Conservation (phyloP, 2,329 filamentous ascomycete species). For the Elsinoe perseae region DNA sequence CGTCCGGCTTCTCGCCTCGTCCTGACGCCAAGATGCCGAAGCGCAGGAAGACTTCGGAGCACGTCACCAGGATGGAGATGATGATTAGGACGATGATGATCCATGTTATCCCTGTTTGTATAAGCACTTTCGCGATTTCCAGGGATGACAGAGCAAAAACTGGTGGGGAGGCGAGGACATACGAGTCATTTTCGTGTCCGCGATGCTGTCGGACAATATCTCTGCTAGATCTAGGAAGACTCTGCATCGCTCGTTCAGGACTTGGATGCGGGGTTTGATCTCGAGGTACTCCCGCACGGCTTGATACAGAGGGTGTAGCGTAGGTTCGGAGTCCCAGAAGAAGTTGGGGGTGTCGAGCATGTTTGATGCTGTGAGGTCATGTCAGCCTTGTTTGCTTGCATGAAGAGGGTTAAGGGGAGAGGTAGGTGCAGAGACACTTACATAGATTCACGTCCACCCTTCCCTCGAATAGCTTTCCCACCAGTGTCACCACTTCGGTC, state of each 20-base stretch:
- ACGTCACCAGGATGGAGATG: slow-evolving; percentile 83
- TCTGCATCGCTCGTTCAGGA: slow-evolving; percentile 91
- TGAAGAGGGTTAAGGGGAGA: too few species aligned
- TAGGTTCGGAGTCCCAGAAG: slow-evolving; percentile 97
- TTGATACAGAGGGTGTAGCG: slow-evolving; percentile 84
- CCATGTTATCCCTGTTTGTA: slow-evolving; percentile 67
- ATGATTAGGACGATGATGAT: slow-evolving; percentile 94
- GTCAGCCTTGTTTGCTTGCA: slow-evolving; percentile 2
- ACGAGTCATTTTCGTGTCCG: slow-evolving; percentile 87
- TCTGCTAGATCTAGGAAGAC: slow-evolving; percentile 96
- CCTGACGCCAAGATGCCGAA: slow-evolving; percentile 60
- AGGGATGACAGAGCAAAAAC: not conserved
- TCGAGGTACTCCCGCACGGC: slow-evolving; percentile 96
- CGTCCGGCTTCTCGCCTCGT: slow-evolving; percentile 13
- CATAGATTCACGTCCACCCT: slow-evolving; percentile 96
- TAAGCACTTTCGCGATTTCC: not conserved
- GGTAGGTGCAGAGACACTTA: too few species aligned
- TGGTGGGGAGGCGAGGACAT: slow-evolving; percentile 20
- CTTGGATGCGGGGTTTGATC: slow-evolving; percentile 90
- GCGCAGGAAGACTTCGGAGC: slow-evolving; percentile 77
- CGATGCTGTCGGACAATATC: slow-evolving; percentile 85
- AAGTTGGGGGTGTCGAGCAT: slow-evolving; percentile 94
- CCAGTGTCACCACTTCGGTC: slow-evolving; percentile 83
- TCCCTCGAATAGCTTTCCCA: slow-evolving; percentile 84
- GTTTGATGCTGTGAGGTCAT: slow-evolving; percentile 63